Conservation (phyloP, 495 filamentous ascomycete genomes). For the Penicillium flavigenum region DNA sequence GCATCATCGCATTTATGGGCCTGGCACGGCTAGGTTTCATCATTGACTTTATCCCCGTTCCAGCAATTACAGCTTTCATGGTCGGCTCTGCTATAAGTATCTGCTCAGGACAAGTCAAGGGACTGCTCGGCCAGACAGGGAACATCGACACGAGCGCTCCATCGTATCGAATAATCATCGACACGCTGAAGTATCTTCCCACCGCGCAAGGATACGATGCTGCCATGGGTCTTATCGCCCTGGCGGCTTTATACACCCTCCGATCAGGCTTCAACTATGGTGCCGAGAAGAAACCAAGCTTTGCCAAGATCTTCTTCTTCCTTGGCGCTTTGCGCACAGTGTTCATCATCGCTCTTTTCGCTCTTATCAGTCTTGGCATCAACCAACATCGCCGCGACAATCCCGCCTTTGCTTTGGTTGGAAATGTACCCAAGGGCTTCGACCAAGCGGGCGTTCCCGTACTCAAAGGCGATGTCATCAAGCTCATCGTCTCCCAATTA, state of each 20-base stretch:
- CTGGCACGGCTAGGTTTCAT: slow-evolving; percentile 80
- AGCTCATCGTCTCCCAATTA: slow-evolving; percentile 57
- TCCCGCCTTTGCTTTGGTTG: slow-evolving; percentile 65
- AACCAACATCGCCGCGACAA: slow-evolving; percentile 55
- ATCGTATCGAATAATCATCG: slow-evolving; percentile 80
- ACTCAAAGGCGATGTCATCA: slow-evolving; percentile 60
- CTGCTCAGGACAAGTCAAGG: slow-evolving; percentile 75
- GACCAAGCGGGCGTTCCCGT: slow-evolving; percentile 67
- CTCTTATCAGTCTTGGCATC: slow-evolving; percentile 78
- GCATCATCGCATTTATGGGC: slow-evolving; percentile 75
- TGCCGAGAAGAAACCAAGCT: slow-evolving; percentile 63
- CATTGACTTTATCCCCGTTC: slow-evolving; percentile 87
- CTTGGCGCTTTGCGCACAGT: slow-evolving; percentile 79
- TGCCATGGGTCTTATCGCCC: slow-evolving; percentile 85
- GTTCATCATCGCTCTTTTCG: slow-evolving; percentile 87
- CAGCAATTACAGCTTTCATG: slow-evolving; percentile 92
- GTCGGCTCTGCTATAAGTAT: slow-evolving; percentile 92
- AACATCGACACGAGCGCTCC: slow-evolving; percentile 66
- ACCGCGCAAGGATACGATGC: slow-evolving; percentile 65
- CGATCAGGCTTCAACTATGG: slow-evolving; percentile 59
- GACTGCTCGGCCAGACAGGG: slow-evolving; percentile 74
- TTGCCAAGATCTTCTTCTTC: slow-evolving; percentile 78
- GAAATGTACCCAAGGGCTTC: slow-evolving; percentile 75
- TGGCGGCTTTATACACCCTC: slow-evolving; percentile 78
- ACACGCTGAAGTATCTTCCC: slow-evolving; percentile 72